These are phyloP conservation scores for Beauveria sp. DNA, from an alignment of 2,329 filamentous ascomycete genomes.

Conservation along the genomic window DNA sequence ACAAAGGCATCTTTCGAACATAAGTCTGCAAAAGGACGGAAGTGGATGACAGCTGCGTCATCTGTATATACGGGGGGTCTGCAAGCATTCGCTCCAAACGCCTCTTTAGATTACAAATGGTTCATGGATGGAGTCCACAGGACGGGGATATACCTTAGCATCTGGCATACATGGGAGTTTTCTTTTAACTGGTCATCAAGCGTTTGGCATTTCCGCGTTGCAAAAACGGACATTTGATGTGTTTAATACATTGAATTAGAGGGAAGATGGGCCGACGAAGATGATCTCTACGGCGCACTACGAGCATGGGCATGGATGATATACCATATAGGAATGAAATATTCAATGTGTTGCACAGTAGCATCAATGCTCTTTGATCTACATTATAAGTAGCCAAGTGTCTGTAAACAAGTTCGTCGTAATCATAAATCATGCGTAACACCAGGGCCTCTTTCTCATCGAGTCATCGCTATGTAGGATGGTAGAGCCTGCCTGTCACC, in stretches of 20 bases:
- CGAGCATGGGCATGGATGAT: not conserved
- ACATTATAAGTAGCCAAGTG: not conserved
- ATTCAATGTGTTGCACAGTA: not conserved
- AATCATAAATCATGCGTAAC: not conserved
- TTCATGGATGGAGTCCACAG: not conserved
- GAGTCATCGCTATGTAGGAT: not conserved
- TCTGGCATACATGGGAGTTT: conserved; percentile 11
- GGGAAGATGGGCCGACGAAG: not conserved
- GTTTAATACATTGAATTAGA: not conserved
- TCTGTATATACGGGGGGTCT: not conserved
- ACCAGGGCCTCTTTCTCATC: not conserved
- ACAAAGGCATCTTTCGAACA: not conserved
- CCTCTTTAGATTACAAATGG: not conserved
- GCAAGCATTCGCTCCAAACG: not conserved
- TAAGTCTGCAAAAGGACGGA: not conserved
- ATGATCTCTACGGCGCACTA: conserved; percentile 3
- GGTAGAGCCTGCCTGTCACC: not conserved
- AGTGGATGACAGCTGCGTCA: not conserved
- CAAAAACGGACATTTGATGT: not conserved
- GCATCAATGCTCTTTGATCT: not conserved
- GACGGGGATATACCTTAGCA: conserved; percentile 5
- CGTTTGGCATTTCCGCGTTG: not conserved
- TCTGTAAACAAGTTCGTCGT: not conserved
- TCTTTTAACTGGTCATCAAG: not conserved
- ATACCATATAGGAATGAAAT: conserved; percentile 5